Percentiles rank a stretch among this genome's conserved stretches.
These are phyloP conservation scores for Primulina eburnea DNA, from an alignment of 257 asterid genomes.

Conservation along the genomic window DNA sequence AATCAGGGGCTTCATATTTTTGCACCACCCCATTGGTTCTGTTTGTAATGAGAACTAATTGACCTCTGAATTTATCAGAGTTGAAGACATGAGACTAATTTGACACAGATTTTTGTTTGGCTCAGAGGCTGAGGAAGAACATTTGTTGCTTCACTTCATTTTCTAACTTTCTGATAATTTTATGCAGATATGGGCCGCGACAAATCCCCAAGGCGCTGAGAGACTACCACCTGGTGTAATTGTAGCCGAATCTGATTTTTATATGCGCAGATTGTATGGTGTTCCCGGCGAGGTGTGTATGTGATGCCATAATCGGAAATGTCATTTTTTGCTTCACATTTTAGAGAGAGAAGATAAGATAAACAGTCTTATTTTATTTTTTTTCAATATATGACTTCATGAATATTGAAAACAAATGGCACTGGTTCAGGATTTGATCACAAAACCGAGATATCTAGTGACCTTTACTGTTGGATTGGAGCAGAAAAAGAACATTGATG, in stretches of 20 bases:
- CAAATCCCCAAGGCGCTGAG: slow-evolving; percentile 89
- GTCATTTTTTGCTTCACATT: background rate
- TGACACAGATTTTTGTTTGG: background rate
- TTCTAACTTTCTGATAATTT: slow-evolving; percentile 19
- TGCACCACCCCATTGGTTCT: background rate
- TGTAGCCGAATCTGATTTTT: slow-evolving; percentile 59
- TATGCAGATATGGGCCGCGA: slow-evolving; percentile 71
- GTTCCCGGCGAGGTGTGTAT: slow-evolving; percentile 70
- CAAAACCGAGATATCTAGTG: slow-evolving; percentile 81
- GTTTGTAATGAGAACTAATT: background rate
- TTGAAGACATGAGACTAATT: background rate
- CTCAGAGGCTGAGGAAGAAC: background rate
- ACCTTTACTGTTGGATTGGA: slow-evolving; percentile 81
- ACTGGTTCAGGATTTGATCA: slow-evolving; percentile 57
- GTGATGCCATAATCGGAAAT: background rate
- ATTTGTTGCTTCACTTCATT: background rate
- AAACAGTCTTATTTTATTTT: background rate
- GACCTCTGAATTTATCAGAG: background rate
- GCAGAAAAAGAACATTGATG: slow-evolving; percentile 79
- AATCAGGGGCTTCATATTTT: background rate
- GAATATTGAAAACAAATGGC: slow-evolving; percentile 20
- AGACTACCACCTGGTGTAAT: slow-evolving; percentile 76
- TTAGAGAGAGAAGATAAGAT: background rate
- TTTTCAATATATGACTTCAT: too few relatives aligned
- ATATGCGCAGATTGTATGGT: slow-evolving; percentile 80